phyloP scores from a whole-genome alignment of 805 yeast species.

The Ogataea pilisensis region DNA sequence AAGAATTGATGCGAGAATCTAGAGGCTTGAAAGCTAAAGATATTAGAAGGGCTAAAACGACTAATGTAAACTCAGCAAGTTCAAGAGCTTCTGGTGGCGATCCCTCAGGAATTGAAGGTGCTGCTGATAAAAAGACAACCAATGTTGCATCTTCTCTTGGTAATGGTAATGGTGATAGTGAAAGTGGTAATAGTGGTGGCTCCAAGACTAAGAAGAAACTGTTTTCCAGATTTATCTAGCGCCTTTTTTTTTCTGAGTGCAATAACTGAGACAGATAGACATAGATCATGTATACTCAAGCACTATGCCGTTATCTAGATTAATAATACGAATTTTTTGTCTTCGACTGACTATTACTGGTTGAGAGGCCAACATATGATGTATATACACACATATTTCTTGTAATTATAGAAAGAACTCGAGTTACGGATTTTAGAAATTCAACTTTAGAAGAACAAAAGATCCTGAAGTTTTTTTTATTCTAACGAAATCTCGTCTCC shows the following conservation, averaged over 20 bases:
- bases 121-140: neutral
- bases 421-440: too few species aligned
- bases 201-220: constrained; percentile 3
- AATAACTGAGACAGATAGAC: neutral
- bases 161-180: neutral
- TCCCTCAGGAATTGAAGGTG: neutral
- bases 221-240: neutral
- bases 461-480: too few species aligned
- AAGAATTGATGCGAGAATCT: constrained; percentile 44
- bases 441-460: too few species aligned
- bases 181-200: neutral
- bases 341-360: too few species aligned
- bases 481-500: too few species aligned
- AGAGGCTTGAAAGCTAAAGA: constrained; percentile 27
- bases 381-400: too few species aligned
- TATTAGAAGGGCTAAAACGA: constrained; percentile 17
- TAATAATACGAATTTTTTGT: too few species aligned
- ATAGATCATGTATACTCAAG: neutral
- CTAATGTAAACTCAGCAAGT: constrained; percentile 5
- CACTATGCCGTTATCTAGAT: too few species aligned
- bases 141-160: neutral
- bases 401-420: too few species aligned
- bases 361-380: too few species aligned
- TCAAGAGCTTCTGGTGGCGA: constrained; percentile 1
- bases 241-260: neutral